These are phyloP conservation scores for Teratosphaeria viscida DNA, from an alignment of 2,329 filamentous ascomycete genomes.

Conservation along the genomic window DNA sequence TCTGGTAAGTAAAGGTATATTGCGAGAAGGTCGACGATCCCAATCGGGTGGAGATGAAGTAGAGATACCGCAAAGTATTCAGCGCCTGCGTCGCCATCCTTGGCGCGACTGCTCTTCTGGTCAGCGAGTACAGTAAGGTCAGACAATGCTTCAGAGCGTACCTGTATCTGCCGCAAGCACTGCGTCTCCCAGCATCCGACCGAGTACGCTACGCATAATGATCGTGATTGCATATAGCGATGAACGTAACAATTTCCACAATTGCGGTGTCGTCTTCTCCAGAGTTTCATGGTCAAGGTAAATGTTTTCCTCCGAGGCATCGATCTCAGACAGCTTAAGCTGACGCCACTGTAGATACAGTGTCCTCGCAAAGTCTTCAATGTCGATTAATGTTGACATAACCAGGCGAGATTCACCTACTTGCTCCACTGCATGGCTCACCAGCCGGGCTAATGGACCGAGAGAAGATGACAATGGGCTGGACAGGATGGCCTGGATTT, in stretches of 20 bases:
- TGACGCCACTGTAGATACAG: slow-evolving; percentile 63
- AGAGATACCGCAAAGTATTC: slow-evolving; percentile 63
- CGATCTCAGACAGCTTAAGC: slow-evolving; percentile 63
- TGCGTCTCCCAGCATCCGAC: slow-evolving; percentile 50
- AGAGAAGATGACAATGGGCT: slow-evolving; percentile 55
- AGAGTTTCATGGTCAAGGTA: slow-evolving; percentile 56
- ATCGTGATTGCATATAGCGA: slow-evolving; percentile 67
- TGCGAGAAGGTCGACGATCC: slow-evolving; percentile 68
- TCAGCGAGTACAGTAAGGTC: not conserved
- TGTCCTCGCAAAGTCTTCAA: slow-evolving; percentile 56
- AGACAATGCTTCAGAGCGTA: slow-evolving; percentile 24
- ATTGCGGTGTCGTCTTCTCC: slow-evolving; percentile 52
- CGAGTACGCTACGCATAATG: slow-evolving; percentile 62
- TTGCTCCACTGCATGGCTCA: slow-evolving; percentile 53
- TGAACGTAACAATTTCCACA: slow-evolving; percentile 68
- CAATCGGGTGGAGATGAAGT: slow-evolving; percentile 69
- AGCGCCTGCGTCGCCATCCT: slow-evolving; percentile 60
- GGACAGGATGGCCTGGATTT: slow-evolving; percentile 48
- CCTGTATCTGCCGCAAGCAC: slow-evolving; percentile 43
- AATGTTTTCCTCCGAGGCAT: slow-evolving; percentile 53
- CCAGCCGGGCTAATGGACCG: slow-evolving; percentile 55
- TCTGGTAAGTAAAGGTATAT: slow-evolving; percentile 73
- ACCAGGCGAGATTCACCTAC: slow-evolving; percentile 41
- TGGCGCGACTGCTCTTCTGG: slow-evolving; percentile 37
- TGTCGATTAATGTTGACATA: slow-evolving; percentile 48